Percentiles rank a stretch among this genome's conserved stretches.
Evolutionary conservation across 2,329 filamentous ascomycete species (phyloP).

Genomic region (Blumeria graminis): DNA sequence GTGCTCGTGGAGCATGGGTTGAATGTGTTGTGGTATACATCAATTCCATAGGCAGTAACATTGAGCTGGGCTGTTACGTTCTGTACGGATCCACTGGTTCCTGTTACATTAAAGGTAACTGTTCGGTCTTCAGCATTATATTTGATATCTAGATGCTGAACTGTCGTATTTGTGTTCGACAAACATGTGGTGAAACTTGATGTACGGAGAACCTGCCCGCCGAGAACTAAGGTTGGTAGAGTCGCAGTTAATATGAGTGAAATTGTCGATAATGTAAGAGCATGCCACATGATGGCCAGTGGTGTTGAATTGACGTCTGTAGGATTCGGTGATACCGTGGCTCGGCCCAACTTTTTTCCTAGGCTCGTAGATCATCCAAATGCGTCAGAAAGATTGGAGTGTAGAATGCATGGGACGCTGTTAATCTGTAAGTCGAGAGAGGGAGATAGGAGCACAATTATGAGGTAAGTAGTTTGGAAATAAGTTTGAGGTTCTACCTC

Average conservation of each 20-base stretch:
- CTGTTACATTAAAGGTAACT: conserved; percentile 61
- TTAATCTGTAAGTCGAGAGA: too few species aligned
- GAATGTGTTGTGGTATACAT: conserved; percentile 58
- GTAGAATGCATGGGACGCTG: too few species aligned
- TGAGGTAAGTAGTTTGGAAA: too few species aligned
- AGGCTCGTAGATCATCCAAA: too few species aligned
- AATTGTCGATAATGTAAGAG: conserved; percentile 9
- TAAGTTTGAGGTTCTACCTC: too few species aligned
- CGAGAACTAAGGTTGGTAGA: conserved; percentile 24
- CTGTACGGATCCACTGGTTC: conserved; percentile 35
- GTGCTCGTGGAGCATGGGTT: conserved; percentile 53
- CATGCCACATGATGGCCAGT: too few species aligned
- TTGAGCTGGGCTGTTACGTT: conserved; percentile 11
- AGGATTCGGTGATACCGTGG: too few species aligned
- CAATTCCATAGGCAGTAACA: conserved; percentile 45
- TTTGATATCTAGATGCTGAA: conserved; percentile 50
- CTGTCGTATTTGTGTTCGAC: conserved; percentile 32
- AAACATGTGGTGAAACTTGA: conserved; percentile 56
- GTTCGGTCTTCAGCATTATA: conserved; percentile 55
- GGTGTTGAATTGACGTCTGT: too few species aligned
- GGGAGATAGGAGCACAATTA: too few species aligned
- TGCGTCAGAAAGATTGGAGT: too few species aligned
- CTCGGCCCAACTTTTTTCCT: too few species aligned
- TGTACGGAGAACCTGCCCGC: conserved; percentile 52
- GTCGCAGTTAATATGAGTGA: conserved; percentile 12